Evolutionary conservation across 2,329 filamentous ascomycete genomes (phyloP), one percentile per base, ranked within the genome.

Genomic region (Trichophaea hybrida): DNA sequence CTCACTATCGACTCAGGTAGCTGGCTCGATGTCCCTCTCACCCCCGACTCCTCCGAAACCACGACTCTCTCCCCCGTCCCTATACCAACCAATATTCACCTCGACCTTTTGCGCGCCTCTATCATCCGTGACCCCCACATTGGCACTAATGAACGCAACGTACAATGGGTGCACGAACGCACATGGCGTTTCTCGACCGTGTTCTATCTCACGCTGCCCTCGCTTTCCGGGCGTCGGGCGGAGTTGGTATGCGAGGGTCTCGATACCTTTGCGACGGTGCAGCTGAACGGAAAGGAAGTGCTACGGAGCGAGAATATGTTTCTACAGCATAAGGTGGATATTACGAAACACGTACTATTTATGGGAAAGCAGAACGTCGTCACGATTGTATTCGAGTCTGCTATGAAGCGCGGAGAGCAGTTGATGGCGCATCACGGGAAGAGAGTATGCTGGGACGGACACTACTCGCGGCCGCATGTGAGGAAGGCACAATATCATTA

Each of bases 291-390:
- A 15, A 73, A 77, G 7, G 75, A 76, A 2, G 82, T 93, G 38
- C 75, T 90, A 4, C 77, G 84, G 70, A 80, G 80, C 12, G 81
- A 88, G 59, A 90, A 88, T 71, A 91, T 91, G 87, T 91, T 91
- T 68, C 74, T 84, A 4, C 81, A 83, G 0, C 78, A 88, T 67
- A 77, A 84, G 2, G 78, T 88, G 3, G 80, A 89, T 62, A 79
- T 90, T 12, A 83, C 83, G 0, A 70, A 73, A 0, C 83, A 76
- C 32, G 55, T 73, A 4, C 70, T 88, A 31, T 59, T 63, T 24
- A 69, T 70, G 2, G 73, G 75, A 0, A 74, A 72, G 2, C 58
- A 66, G 33, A 85, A 85, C 64, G 77, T 81, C 67, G 72, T 85
- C 40, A 74, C 76, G 59, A 83, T 85, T 61, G 78, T 75, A 0